Conservation (phyloP, 2,329 filamentous ascomycete species). For the Aspergillus fijiensis region DNA sequence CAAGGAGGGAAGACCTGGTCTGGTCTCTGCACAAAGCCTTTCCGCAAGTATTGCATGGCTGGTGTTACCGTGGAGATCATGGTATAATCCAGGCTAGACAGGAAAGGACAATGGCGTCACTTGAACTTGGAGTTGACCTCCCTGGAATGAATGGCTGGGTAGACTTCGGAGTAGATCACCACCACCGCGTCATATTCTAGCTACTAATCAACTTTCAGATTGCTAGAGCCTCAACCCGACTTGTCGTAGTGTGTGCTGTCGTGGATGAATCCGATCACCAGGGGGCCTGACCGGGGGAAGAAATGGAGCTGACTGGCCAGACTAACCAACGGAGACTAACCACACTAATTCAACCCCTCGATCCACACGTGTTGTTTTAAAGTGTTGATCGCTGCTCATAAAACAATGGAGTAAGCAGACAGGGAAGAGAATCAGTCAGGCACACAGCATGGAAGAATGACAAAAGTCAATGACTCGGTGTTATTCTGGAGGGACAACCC, state of each 20-base stretch:
- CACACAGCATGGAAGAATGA: neutral
- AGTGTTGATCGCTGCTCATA: neutral
- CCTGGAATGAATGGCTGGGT: neutral
- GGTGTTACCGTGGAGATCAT: constrained; percentile 7
- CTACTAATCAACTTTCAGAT: too few species aligned
- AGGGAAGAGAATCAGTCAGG: neutral
- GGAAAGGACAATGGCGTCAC: neutral
- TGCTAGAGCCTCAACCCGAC: too few species aligned
- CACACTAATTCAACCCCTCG: neutral
- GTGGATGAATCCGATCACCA: neutral
- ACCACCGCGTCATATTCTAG: neutral
- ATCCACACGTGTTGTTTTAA: constrained; percentile 6
- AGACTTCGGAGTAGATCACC: neutral
- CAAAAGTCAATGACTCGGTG: neutral
- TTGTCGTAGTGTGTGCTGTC: neutral
- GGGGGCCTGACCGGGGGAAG: neutral
- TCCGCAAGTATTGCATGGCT: neutral
- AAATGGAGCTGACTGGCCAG: neutral
- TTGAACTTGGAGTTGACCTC: neutral
- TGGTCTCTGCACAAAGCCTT: neutral
- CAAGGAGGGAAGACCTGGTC: neutral
- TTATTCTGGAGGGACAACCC: neutral
- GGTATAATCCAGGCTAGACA: neutral
- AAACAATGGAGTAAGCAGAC: neutral
- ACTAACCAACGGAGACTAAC: neutral